Evolutionary conservation across 305 asterid species (phyloP), one percentile per base, ranked within the genome.

Genomic region (Fraxinus velutina): DNA sequence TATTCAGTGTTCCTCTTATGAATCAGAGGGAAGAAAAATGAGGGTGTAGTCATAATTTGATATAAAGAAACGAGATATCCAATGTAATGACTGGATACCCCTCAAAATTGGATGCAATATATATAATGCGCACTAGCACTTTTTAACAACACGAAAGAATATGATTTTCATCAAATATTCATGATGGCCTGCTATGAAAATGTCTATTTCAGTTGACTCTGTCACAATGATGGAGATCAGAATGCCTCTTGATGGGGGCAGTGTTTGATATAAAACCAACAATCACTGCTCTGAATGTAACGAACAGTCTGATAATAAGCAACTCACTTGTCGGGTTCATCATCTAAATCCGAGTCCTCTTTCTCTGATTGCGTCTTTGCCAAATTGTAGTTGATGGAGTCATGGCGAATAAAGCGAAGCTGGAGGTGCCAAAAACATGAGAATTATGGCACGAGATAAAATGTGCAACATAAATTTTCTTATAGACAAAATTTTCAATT

Each of bases 371-470:
- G 81, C 4, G 77, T 81, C 85, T 80, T 89, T 70, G 27, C 84
- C 83, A 87, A 84, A 81, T 88, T 84, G 84, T 87, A 86, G 76
- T 86, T 50, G 80, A 79, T 78, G 17, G 97, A 90, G 76, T 84
- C 88, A 78, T 91, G 94, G 75, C 88, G 94, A 70, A 85, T 75
- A 85, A 95, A 93, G 84, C 90, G 92, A 86, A 95, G 94, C 98
- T 95, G 95, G 75, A 88, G 76, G 79, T 80, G 78, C 84, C 80
- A 77, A 55, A 80, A 73, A 44, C 29, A 44, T 62, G 64, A 76
- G 32, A 73, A 60, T 33, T 68, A 44, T 39, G 44, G 42, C 13
- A 52, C 75, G 29, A 17, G 83, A 79, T 44, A 81, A 24, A 12
- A 74, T 13, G 73, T 50, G 71, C 21, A 30, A 9, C 74, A 19